These are phyloP conservation scores for Fusarium begoniae DNA, from an alignment of 2,329 filamentous ascomycete genomes.

Conservation along the genomic window DNA sequence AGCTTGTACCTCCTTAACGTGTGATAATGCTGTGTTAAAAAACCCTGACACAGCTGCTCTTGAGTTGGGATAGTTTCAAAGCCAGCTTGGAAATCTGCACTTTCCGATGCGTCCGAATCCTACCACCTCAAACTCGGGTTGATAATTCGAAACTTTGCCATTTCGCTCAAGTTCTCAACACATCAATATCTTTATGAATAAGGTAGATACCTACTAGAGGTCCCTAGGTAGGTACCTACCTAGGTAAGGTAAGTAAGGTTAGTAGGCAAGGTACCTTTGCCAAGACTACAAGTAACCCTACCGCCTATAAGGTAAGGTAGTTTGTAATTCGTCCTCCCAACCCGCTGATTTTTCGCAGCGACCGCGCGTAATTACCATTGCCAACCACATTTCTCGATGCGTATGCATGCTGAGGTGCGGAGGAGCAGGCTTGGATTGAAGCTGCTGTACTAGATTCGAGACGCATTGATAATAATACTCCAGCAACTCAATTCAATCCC, in stretches of 20 bases:
- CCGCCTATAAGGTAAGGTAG: constrained; percentile 18
- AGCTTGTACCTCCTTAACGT: neutral
- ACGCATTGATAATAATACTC: neutral
- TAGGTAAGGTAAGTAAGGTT: no score
- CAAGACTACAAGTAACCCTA: constrained; percentile 34
- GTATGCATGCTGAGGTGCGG: neutral
- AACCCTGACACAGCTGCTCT: neutral
- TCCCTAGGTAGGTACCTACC: neutral
- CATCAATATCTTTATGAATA: constrained; percentile 1
- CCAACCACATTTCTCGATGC: constrained; percentile 21
- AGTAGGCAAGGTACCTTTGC: neutral
- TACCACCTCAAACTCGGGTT: neutral
- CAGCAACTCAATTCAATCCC: neutral
- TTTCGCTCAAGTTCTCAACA: neutral
- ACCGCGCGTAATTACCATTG: constrained; percentile 10
- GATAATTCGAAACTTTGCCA: neutral
- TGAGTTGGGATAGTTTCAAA: neutral
- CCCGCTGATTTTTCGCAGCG: constrained; percentile 22
- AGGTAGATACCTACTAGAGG: neutral
- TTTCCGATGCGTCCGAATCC: constrained; percentile 29
- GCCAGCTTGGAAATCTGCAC: neutral
- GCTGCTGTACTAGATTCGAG: neutral
- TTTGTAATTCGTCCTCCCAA: constrained; percentile 17
- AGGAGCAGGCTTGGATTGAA: neutral
- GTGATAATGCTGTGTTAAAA: neutral